Conservation (phyloP, 1,139 yeast genomes). For the Geotrichum europaeum region DNA sequence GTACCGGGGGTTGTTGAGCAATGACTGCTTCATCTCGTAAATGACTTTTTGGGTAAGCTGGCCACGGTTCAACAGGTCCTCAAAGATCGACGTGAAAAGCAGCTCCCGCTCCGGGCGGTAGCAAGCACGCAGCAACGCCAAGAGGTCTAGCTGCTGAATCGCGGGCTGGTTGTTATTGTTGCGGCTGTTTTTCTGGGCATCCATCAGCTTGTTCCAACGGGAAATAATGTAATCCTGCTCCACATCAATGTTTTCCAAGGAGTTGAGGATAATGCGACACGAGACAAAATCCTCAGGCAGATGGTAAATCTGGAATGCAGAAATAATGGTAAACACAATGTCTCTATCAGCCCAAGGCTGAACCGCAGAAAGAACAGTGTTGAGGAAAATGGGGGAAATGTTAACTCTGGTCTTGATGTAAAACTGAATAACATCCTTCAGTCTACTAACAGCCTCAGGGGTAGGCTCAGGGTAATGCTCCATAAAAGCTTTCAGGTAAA, state of each 20-base stretch:
- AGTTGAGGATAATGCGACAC: conserved; percentile 68
- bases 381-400: conserved; percentile 67
- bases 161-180: conserved; percentile 47
- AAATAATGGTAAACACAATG: conserved; percentile 58
- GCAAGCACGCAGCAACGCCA: conserved; percentile 49
- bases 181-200: conserved; percentile 37
- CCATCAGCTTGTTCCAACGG: conserved; percentile 12
- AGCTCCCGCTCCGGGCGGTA: conserved; percentile 13
- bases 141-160: conserved; percentile 83
- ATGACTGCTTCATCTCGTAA: not conserved
- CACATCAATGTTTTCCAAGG: conserved; percentile 60
- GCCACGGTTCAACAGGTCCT: conserved; percentile 21
- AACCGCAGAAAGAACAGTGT: conserved; percentile 64
- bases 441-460: conserved; percentile 50
- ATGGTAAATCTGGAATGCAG: conserved; percentile 53
- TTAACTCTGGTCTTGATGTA: conserved; percentile 54
- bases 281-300: conserved; percentile 65
- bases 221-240: conserved; percentile 49
- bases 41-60: conserved; percentile 8
- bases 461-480: conserved; percentile 49
- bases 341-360: conserved; percentile 63
- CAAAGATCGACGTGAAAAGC: conserved; percentile 14
- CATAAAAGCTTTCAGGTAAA: conserved; percentile 65
- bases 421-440: conserved; percentile 52
- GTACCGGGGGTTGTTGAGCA: conserved; percentile 10